Percentiles rank a stretch among this genome's conserved stretches.
Conservation (phyloP, 805 yeast species). For the Yamadazyma phyllophila region DNA sequence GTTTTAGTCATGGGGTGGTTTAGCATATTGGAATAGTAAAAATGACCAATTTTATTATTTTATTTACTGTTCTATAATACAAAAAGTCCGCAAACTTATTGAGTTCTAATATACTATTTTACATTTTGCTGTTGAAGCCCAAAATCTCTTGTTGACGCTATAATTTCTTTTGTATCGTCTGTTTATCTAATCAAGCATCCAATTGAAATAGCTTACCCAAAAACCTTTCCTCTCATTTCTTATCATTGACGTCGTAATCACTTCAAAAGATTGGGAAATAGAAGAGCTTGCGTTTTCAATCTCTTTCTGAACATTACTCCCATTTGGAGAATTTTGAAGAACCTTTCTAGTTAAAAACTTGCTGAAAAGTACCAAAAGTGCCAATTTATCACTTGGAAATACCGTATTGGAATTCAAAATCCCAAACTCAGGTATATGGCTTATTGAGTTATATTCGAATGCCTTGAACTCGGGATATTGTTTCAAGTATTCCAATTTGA, state of each 20-base stretch:
- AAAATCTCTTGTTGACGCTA: too few relatives aligned
- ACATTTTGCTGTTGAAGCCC: background rate
- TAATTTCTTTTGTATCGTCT: background rate
- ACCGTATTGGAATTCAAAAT: conserved; percentile 1
- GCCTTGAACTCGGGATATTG: conserved; percentile 7
- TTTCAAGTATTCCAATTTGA: conserved; percentile 22
- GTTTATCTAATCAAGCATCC: conserved; percentile 13
- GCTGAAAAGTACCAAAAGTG: conserved; percentile 18
- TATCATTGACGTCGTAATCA: conserved; percentile 20
- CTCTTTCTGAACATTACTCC: background rate
- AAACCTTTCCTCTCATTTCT: conserved; percentile 16
- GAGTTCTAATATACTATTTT: background rate
- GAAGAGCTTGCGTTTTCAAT: background rate
- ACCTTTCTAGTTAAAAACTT: conserved; percentile 15
- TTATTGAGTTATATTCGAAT: background rate
- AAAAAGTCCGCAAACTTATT: background rate
- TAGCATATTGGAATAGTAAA: too few relatives aligned
- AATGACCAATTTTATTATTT: background rate
- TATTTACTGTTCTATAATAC: background rate
- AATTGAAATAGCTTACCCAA: conserved; percentile 20
- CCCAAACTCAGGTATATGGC: conserved; percentile 3
- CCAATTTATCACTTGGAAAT: conserved; percentile 13
- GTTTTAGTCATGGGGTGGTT: too few relatives aligned
- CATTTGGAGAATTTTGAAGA: conserved; percentile 5
- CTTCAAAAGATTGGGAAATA: background rate